These are phyloP conservation scores for Phytophthora vignae DNA, from an alignment of 352 stramenopile species.

Conservation along the genomic window DNA sequence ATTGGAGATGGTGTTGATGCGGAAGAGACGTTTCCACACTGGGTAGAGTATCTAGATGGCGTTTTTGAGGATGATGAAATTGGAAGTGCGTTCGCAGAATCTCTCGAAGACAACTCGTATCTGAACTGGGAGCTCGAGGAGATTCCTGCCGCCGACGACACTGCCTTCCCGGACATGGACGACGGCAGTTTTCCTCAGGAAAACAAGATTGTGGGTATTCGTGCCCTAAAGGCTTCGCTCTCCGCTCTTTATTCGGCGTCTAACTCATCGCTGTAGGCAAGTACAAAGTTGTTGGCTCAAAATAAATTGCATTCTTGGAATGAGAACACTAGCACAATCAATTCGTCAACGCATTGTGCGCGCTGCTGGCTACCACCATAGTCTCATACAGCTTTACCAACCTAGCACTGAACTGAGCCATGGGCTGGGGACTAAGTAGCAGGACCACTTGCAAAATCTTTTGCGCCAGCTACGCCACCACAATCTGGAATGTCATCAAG, in stretches of 20 bases:
- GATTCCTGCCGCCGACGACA: not conserved
- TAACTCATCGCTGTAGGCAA: not conserved
- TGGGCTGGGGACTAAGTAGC: too few relatives aligned
- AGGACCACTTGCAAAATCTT: too few relatives aligned
- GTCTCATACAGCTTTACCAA: too few relatives aligned
- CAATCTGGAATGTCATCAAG: too few relatives aligned
- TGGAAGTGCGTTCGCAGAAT: not conserved
- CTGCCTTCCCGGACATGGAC: not conserved
- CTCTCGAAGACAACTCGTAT: not conserved
- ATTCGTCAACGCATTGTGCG: too few relatives aligned
- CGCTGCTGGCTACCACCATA: not conserved
- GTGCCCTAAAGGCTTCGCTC: not conserved
- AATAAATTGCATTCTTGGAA: not conserved
- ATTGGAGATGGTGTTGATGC: not conserved
- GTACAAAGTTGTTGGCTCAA: not conserved
- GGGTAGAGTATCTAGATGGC: not conserved
- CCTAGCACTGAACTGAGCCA: too few relatives aligned
- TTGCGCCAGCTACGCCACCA: too few relatives aligned
- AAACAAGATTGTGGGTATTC: not conserved
- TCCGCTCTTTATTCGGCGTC: not conserved
- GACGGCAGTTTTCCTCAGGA: not conserved
- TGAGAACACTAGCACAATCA: not conserved
- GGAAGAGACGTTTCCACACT: not conserved
- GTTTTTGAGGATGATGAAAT: slow-evolving; percentile 8
- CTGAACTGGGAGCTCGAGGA: slow-evolving; percentile 1